Evolutionary conservation across 768 basidiomycete genomes (phyloP).

Genomic region (Guyanaporus albipodus): DNA sequence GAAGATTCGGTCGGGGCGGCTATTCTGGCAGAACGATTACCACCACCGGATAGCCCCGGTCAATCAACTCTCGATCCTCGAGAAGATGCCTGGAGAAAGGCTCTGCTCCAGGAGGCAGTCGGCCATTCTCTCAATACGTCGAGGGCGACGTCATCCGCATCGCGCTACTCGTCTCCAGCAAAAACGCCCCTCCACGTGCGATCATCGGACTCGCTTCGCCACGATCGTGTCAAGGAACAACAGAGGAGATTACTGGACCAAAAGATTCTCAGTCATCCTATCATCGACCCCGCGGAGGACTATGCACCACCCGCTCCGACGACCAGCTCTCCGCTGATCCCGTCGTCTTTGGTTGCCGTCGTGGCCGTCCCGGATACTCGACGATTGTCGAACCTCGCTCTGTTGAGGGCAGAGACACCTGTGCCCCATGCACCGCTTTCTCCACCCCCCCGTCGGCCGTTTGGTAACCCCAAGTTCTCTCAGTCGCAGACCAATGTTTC

Average conservation of each 20-base stretch:
- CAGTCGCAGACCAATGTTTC: constrained; percentile 54
- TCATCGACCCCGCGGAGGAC: constrained; percentile 33
- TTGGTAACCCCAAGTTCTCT: constrained; percentile 44
- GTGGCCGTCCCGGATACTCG: constrained; percentile 32
- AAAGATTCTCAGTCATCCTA: constrained; percentile 42
- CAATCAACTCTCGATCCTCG: constrained; percentile 49
- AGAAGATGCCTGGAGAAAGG: constrained; percentile 73
- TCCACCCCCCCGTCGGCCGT: constrained; percentile 56
- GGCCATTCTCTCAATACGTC: constrained; percentile 67
- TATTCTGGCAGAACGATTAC: constrained; percentile 68
- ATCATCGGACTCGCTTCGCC: constrained; percentile 25
- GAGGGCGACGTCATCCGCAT: constrained; percentile 40
- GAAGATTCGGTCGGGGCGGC: constrained; percentile 74
- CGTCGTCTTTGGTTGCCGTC: constrained; percentile 13
- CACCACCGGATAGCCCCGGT: constrained; percentile 61
- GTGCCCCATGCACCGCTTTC: constrained; percentile 58
- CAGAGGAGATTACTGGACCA: constrained; percentile 35
- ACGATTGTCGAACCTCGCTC: constrained; percentile 41
- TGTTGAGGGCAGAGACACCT: constrained; percentile 63
- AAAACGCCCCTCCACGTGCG: constrained; percentile 25
- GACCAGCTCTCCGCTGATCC: constrained; percentile 4
- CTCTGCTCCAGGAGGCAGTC: constrained; percentile 72
- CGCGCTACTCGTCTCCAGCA: constrained; percentile 34
- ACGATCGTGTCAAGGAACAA: constrained; percentile 11
- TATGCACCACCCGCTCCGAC: constrained; percentile 23